Base-by-base conservation (phyloP, 2,329 filamentous ascomycete genomes). In the Penicillium frequentans region DNA sequence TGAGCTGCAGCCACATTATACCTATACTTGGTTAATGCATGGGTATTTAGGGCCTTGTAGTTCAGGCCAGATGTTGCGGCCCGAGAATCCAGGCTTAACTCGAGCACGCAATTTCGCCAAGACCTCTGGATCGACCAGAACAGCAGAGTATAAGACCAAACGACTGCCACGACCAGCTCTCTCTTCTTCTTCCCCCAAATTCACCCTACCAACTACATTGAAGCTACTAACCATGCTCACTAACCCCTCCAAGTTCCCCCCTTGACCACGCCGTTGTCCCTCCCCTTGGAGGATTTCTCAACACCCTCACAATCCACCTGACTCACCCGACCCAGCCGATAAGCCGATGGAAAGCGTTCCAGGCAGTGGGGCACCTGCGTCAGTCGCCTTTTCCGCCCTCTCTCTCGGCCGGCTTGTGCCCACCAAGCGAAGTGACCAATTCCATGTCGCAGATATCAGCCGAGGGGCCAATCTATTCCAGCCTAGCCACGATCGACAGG, bases 31-130 rank as follows among this genome's bases (percentile, higher is more conserved):
- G 11, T 33, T 1, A 26, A 6, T 14, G 13, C 14, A 31, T 16
- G 31, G 13, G 13, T 33, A 33, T 5, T 14, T 1, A 2, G 6
- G n/a, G 35, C 35, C 35, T 39, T 39, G n/a, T 19, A 19, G 4
- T 39, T 33, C 46, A 49, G 52, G 47, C 29, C 21, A 14, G 6
- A 50, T 1, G 26, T 31, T 16, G 1, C 13, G 1, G 51, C 51
- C 42, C 11, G 11, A 37, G 43, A 24, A 44, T 11, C 37, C 21
- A 55, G 57, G 57, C 52, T 6, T 14, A 44, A 45, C 35, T 51
- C 37, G 46, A 73, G 66, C 70, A 73, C 69, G 70, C 69, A 67
- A 73, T 73, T 68, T 49, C 57, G 71, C 70, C 71, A 73, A 73
- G 70, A 35, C 67, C 54, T 26, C 13, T 52, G 52, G 52, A 60